Evolutionary conservation across 2,329 filamentous ascomycete species (phyloP).

Genomic region (Xylaria sp.): DNA sequence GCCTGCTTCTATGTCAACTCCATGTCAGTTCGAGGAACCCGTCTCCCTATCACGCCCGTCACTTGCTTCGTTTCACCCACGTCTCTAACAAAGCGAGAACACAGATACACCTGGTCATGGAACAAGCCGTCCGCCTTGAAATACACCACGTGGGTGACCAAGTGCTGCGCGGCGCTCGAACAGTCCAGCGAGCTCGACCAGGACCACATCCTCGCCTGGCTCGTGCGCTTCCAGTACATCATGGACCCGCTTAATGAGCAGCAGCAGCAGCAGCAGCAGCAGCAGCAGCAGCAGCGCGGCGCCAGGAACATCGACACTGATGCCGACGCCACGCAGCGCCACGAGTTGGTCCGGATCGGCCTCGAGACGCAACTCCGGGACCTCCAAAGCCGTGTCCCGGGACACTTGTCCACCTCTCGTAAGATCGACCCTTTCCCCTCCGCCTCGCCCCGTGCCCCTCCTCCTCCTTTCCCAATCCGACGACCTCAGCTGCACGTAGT

Average conservation of each 20-base stretch:
- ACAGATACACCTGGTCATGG: conserved; percentile 46
- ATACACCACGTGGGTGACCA: conserved; percentile 48
- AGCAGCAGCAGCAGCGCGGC: too few species aligned
- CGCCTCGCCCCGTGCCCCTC: conserved; percentile 15
- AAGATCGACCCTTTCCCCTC: conserved; percentile 9
- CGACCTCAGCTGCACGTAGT: too few species aligned
- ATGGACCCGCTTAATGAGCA: conserved; percentile 43
- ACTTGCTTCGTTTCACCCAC: not conserved
- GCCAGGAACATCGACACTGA: conserved; percentile 12
- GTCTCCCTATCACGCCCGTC: not conserved
- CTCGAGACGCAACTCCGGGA: conserved; percentile 51
- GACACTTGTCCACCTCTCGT: conserved; percentile 36
- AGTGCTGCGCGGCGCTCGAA: conserved; percentile 50
- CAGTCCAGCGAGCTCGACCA: conserved; percentile 39
- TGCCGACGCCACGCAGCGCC: conserved; percentile 44
- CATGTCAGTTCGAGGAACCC: conserved; percentile 38
- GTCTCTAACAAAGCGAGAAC: conserved; percentile 16
- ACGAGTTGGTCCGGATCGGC: conserved; percentile 48
- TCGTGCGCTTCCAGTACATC: conserved; percentile 47
- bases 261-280: conserved; percentile 30
- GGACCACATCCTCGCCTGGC: conserved; percentile 48
- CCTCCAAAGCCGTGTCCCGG: conserved; percentile 42
- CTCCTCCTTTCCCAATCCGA: too few species aligned
- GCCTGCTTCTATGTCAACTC: conserved; percentile 48
- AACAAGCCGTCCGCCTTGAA: conserved; percentile 36